Percentiles rank a stretch among this genome's conserved stretches.
These are phyloP conservation scores for Quercus cerris DNA, from an alignment of 306 rosid genomes.

Conservation along the genomic window DNA sequence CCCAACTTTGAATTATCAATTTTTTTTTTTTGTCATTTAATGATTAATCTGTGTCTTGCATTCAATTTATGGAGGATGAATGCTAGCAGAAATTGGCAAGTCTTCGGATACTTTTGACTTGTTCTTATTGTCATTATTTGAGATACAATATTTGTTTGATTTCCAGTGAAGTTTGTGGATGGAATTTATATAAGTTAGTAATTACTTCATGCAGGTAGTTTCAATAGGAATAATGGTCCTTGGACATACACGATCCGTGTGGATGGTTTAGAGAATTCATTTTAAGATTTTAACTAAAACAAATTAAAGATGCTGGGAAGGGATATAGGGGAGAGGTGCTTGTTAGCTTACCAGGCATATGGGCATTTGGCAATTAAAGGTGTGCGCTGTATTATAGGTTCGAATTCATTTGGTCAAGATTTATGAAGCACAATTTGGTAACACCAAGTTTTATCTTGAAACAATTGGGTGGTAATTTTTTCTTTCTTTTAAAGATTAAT, in stretches of 20 bases:
- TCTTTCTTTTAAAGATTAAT: not conserved
- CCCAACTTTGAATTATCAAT: no score
- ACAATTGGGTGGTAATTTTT: not conserved
- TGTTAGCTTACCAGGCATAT: not conserved
- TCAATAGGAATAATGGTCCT: not conserved
- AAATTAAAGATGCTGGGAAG: not conserved
- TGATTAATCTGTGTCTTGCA: not conserved
- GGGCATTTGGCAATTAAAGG: not conserved
- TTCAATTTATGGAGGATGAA: not conserved
- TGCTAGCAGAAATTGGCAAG: not conserved
- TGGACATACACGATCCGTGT: not conserved
- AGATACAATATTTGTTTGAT: not conserved
- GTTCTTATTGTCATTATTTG: not conserved
- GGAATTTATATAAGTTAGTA: not conserved
- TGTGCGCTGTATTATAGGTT: not conserved
- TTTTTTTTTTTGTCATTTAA: not conserved
- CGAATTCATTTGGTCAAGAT: not conserved
- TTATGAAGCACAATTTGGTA: not conserved
- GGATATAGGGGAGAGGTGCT: not conserved
- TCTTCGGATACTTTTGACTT: not conserved
- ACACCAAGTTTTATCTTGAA: not conserved
- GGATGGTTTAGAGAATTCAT: not conserved
- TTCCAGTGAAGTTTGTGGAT: not conserved
- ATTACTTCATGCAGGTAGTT: not conserved
- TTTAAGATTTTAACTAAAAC: not conserved